These are phyloP conservation scores for Ceratobasidium sp. DNA, from an alignment of 1,284 basidiomycete genomes.

Conservation along the genomic window DNA sequence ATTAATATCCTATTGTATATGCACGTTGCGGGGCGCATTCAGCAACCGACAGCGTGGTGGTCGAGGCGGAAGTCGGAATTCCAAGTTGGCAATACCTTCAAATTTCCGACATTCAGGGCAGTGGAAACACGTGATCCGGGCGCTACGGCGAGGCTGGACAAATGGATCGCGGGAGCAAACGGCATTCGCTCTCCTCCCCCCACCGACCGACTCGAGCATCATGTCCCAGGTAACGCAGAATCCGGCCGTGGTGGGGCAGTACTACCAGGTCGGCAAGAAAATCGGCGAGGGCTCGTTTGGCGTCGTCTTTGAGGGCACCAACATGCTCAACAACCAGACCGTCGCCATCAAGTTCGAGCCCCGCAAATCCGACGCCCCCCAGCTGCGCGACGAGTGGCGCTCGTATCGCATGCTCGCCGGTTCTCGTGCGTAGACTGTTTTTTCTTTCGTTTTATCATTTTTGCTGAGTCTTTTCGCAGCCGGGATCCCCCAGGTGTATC, in stretches of 20 bases:
- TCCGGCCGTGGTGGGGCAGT: constrained; percentile 48
- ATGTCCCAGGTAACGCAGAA: constrained; percentile 36
- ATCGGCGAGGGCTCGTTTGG: constrained; percentile 82
- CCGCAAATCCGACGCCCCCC: constrained; percentile 97
- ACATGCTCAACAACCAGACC: constrained; percentile 55
- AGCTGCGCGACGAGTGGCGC: constrained; percentile 96
- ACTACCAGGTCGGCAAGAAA: constrained; percentile 74
- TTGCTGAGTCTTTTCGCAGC: constrained; percentile 61
- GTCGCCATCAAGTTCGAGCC: constrained; percentile 99
- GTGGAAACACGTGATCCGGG: constrained; percentile 19
- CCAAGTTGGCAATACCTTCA: too few species aligned
- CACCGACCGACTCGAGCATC: neutral
- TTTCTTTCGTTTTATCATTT: constrained; percentile 41
- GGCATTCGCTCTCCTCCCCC: constrained; percentile 11
- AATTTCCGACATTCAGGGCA: constrained; percentile 8
- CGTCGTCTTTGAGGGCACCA: constrained; percentile 48
- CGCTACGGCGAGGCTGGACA: constrained; percentile 19
- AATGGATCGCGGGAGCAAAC: constrained; percentile 32
- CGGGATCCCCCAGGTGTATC: constrained; percentile 97
- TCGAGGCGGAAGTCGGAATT: neutral
- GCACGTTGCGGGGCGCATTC: neutral
- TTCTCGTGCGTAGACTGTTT: constrained; percentile 74
- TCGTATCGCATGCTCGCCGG: constrained; percentile 96
- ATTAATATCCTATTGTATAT: neutral
- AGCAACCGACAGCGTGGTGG: neutral